Percentiles rank a stretch among this genome's conserved stretches.
Conservation (phyloP, 2,329 filamentous ascomycete genomes). For the Stachybotrys elegans region DNA sequence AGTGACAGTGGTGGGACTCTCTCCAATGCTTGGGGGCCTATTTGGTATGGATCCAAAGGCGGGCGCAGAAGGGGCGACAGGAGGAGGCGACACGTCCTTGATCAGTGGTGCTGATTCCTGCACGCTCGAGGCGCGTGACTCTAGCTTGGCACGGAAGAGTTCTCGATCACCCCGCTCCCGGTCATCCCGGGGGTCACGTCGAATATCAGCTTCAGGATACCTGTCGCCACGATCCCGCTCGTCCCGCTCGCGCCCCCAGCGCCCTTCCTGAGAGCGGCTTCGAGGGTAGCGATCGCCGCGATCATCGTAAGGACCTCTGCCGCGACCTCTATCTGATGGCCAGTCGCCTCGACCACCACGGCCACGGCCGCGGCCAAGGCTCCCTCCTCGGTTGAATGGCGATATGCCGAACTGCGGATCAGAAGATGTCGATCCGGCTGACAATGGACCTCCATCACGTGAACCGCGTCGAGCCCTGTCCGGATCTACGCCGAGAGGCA, state of each 20-base stretch:
- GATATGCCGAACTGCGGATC: constrained; percentile 55
- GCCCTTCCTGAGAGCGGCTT: constrained; percentile 61
- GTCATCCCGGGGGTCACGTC: constrained; percentile 42
- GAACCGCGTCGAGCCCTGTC: constrained; percentile 64
- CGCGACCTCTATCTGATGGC: constrained; percentile 44
- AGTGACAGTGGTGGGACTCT: constrained; percentile 21
- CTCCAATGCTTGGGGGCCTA: constrained; percentile 30
- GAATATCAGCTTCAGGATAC: constrained; percentile 32
- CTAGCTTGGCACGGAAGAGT: constrained; percentile 43
- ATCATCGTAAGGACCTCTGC: constrained; percentile 55
- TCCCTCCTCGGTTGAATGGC: constrained; percentile 50
- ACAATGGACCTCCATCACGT: constrained; percentile 64
- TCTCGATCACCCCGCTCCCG: constrained; percentile 42
- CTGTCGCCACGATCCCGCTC: constrained; percentile 45
- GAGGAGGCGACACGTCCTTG: constrained; percentile 52
- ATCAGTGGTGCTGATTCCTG: constrained; percentile 42
- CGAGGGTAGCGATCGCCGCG: constrained; percentile 57
- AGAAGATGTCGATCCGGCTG: constrained; percentile 65
- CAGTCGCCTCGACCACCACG: constrained; percentile 39
- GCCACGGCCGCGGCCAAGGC: constrained; percentile 50
- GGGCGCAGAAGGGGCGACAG: constrained; percentile 52
- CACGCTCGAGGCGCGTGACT: constrained; percentile 39
- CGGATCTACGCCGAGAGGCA: constrained; percentile 59
- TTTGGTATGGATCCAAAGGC: constrained; percentile 52
- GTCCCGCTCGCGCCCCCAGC: constrained; percentile 51